Percentiles rank a stretch among this genome's conserved stretches.
Evolutionary conservation across 805 yeast genomes (phyloP).

Genomic region (Suhomyces xylopsoci): DNA sequence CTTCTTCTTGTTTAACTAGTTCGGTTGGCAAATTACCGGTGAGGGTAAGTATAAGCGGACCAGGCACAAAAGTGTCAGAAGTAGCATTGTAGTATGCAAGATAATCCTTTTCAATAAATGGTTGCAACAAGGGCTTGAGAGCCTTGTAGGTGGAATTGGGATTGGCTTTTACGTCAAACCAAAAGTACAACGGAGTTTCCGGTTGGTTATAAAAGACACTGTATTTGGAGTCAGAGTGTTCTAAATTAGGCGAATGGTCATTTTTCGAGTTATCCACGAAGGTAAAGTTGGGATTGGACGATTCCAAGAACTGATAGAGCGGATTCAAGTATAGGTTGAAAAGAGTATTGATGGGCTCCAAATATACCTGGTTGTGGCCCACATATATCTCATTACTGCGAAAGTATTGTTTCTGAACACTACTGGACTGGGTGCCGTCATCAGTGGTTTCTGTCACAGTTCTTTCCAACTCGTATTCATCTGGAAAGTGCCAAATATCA

Average conservation of each 20-base stretch:
- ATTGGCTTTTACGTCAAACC: constrained; percentile 62
- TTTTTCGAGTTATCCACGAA: neutral
- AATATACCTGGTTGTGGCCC: constrained; percentile 55
- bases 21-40: constrained; percentile 64
- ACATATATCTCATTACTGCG: constrained; percentile 46
- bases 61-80: constrained; percentile 32
- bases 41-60: constrained; percentile 60
- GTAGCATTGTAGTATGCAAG: constrained; percentile 47
- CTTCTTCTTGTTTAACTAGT: constrained; percentile 19
- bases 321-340: constrained; percentile 52
- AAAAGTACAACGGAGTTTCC: constrained; percentile 52
- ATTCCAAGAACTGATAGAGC: constrained; percentile 44
- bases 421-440: constrained; percentile 1
- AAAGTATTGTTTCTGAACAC: constrained; percentile 23
- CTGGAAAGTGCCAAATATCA: constrained; percentile 55
- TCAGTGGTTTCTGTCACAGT: constrained; percentile 24
- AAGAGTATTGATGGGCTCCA: constrained; percentile 47
- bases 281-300: constrained; percentile 39
- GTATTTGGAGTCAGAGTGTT: constrained; percentile 16
- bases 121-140: constrained; percentile 44
- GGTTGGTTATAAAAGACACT: constrained; percentile 44
- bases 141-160: constrained; percentile 47
- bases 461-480: constrained; percentile 26
- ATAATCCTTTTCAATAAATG: constrained; percentile 47
- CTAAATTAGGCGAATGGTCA: constrained; percentile 6